Percentiles rank a stretch among this genome's conserved stretches.
phyloP scores from a whole-genome alignment of 1,139 yeast species.

The Ogataea hybrid region DNA sequence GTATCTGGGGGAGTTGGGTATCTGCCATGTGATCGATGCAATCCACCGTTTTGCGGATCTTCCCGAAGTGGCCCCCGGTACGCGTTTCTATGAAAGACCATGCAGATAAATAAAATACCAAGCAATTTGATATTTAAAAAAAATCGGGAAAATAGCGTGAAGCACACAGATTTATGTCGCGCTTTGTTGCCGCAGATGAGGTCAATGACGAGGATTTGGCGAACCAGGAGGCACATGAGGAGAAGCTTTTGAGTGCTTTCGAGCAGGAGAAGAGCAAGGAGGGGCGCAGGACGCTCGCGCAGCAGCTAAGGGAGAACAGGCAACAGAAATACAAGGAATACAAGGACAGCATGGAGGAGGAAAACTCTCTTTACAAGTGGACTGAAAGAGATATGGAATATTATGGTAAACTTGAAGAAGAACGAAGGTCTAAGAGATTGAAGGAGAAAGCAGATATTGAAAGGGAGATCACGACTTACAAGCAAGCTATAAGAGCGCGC shows the following conservation, averaged over 20 bases:
- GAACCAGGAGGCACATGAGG: constrained; percentile 19
- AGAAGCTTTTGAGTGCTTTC: constrained; percentile 15
- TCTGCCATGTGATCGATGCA: neutral
- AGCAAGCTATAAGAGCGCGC: constrained; percentile 8
- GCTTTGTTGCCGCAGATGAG: constrained; percentile 28
- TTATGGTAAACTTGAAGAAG: constrained; percentile 21
- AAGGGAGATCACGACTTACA: constrained; percentile 19
- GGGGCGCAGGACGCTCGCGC: constrained; percentile 37
- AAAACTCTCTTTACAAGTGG: constrained; percentile 40
- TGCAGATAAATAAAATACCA: neutral
- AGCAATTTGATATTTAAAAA: neutral
- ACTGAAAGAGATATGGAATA: constrained; percentile 35
- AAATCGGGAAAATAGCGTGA: neutral
- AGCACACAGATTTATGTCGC: constrained; percentile 6
- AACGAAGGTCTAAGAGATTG: constrained; percentile 9
- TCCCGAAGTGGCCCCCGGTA: constrained; percentile 4
- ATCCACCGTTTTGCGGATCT: neutral
- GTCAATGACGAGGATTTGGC: constrained; percentile 19
- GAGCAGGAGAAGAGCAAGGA: constrained; percentile 19
- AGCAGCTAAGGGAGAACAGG: constrained; percentile 39
- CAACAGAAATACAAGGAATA: constrained; percentile 37
- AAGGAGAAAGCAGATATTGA: constrained; percentile 17
- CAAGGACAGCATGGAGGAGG: constrained; percentile 36
- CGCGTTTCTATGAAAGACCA: constrained; percentile 5
- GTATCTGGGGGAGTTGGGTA: constrained; percentile 4